A percentile compares a stretch with the other conserved stretches of the same genome.
These are phyloP conservation scores for Juncus inflexus DNA, from an alignment of 176 grass and related monocot species.

Conservation along the genomic window DNA sequence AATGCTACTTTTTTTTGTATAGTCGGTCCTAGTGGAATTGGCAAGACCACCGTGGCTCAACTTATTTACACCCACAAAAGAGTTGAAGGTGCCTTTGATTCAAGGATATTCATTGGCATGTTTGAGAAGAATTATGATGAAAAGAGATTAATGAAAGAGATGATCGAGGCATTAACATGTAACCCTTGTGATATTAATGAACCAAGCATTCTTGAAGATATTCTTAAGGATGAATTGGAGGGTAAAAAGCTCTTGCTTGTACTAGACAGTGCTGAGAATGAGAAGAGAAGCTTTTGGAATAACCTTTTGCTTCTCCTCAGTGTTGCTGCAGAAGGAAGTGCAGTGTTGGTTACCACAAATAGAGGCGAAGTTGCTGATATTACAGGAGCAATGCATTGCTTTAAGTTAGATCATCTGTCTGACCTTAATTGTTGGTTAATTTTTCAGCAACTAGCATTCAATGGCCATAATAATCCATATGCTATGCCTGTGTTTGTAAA, in stretches of 20 bases:
- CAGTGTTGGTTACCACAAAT: constrained; percentile 15
- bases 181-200: background rate
- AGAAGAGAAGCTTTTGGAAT: constrained; percentile 1
- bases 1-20: constrained; percentile 10
- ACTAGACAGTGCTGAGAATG: constrained; percentile 28
- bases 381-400: background rate
- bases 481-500: background rate
- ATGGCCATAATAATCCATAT: background rate
- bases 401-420: constrained; percentile 22
- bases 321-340: constrained; percentile 8
- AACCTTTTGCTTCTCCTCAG: background rate
- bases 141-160: background rate
- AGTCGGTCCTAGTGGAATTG: background rate
- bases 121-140: constrained; percentile 4
- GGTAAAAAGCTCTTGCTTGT: constrained; percentile 20
- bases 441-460: background rate
- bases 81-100: constrained; percentile 16
- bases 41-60: constrained; percentile 28
- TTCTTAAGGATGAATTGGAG: background rate
- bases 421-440: background rate
- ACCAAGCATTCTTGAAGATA: constrained; percentile 2
- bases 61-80: constrained; percentile 22
- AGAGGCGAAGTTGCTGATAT: background rate
- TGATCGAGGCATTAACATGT: background rate
- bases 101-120: constrained; percentile 20